Evolutionary conservation across 2,329 filamentous ascomycete genomes (phyloP).

Genomic region (Penicillium hesseltinei): DNA sequence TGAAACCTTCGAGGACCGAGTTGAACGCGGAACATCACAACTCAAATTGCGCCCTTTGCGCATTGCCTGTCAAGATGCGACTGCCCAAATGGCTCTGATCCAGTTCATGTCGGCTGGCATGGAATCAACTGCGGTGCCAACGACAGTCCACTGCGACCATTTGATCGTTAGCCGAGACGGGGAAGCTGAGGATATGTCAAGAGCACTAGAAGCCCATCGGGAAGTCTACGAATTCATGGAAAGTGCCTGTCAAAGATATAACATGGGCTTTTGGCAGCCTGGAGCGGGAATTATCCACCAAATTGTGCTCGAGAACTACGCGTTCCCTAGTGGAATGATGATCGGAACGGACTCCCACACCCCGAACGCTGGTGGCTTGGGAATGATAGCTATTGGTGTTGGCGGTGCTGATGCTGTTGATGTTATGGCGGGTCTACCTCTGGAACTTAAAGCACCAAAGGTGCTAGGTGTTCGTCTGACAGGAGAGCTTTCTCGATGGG

Average conservation of each 20-base stretch:
- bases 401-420: constrained; percentile 37
- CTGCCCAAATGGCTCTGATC: constrained; percentile 96
- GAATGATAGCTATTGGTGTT: too few relatives aligned
- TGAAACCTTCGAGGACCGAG: constrained; percentile 90
- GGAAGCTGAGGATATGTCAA: constrained; percentile 83
- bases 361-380: too few relatives aligned
- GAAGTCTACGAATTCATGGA: constrained; percentile 97
- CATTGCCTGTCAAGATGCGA: constrained; percentile 98
- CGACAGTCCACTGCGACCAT: constrained; percentile 96
- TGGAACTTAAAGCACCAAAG: constrained; percentile 97
- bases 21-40: constrained; percentile 90
- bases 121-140: constrained; percentile 86
- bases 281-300: constrained; percentile 99
- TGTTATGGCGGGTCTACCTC: constrained; percentile 93
- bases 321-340: constrained; percentile 93
- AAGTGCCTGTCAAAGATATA: constrained; percentile 88
- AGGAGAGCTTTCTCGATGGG: not conserved
- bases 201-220: constrained; percentile 90
- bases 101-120: constrained; percentile 99
- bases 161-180: constrained; percentile 95
- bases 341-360: too few relatives aligned
- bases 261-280: constrained; percentile 98
- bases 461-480: constrained; percentile 39
- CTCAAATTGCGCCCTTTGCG: constrained; percentile 93
- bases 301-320: constrained; percentile 96